phyloP scores from a whole-genome alignment of 129 eudicot species.

The Calendula officinalis region DNA sequence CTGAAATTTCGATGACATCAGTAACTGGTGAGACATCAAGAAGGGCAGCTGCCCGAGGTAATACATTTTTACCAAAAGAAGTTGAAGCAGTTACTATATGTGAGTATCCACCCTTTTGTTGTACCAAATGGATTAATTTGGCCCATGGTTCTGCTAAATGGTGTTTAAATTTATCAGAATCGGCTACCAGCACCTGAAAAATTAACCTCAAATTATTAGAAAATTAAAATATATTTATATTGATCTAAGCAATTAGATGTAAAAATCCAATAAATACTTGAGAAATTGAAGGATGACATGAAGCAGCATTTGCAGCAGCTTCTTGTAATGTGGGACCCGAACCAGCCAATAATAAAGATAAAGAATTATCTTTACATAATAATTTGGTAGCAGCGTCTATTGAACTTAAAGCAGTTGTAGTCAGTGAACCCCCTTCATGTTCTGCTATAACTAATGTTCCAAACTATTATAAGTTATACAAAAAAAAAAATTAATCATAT shows the following conservation, averaged over 20 bases:
- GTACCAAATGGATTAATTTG: conserved; percentile 39
- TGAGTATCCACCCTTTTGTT: conserved; percentile 60
- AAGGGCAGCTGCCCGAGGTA: conserved; percentile 58
- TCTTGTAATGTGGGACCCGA: conserved; percentile 62
- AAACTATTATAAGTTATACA: conserved; percentile 32
- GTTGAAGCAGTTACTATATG: conserved; percentile 3
- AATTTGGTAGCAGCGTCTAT: conserved; percentile 66
- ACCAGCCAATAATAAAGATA: conserved; percentile 79
- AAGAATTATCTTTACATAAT: conserved; percentile 50
- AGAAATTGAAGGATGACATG: too few relatives aligned
- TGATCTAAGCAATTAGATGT: too few relatives aligned
- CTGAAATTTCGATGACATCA: conserved; percentile 61
- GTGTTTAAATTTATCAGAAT: conserved; percentile 56
- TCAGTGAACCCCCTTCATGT: conserved; percentile 77
- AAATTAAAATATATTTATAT: too few relatives aligned
- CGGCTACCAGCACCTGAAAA: conserved; percentile 71
- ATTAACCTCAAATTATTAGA: neutral
- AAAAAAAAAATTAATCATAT: neutral
- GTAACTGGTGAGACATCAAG: conserved; percentile 86
- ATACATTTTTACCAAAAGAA: too few relatives aligned
- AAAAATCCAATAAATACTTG: too few relatives aligned
- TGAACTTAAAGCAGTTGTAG: conserved; percentile 64
- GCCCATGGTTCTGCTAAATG: too few relatives aligned
- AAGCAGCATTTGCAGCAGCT: too few relatives aligned
- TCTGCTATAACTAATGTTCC: conserved; percentile 86